A percentile compares a stretch with the other conserved stretches of the same genome.
Conservation (phyloP, 345 rosid genomes). For the Eutrema japonicum region DNA sequence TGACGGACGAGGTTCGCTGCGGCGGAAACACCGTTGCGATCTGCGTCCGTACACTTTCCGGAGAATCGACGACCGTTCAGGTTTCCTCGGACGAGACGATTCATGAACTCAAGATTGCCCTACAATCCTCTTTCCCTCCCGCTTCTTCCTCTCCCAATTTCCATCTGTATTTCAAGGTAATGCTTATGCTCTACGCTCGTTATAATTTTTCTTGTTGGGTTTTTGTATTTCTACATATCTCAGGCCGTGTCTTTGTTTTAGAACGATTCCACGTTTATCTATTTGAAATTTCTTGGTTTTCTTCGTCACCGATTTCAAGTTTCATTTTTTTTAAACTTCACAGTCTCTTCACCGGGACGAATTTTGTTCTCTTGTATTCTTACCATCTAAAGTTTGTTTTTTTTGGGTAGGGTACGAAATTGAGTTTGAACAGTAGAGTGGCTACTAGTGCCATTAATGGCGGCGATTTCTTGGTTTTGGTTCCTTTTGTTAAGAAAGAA, state of each 20-base stretch:
- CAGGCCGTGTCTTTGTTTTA: background rate
- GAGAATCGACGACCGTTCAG: conserved; percentile 56
- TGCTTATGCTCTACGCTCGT: conserved; percentile 18
- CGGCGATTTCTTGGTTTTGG: conserved; percentile 68
- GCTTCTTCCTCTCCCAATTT: conserved; percentile 70
- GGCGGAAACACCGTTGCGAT: conserved; percentile 51
- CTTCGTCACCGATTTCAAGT: conserved; percentile 7
- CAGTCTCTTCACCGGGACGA: background rate
- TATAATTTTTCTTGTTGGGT: background rate
- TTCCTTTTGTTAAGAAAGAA: conserved; percentile 73
- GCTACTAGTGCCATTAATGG: conserved; percentile 41
- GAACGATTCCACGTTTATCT: background rate
- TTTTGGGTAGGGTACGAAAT: conserved; percentile 62
- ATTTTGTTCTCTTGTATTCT: background rate
- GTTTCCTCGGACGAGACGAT: conserved; percentile 48
- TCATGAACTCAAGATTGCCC: conserved; percentile 60
- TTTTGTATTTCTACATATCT: background rate
- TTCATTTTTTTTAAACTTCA: background rate
- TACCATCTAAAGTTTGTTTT: background rate
- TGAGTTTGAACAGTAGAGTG: conserved; percentile 53
- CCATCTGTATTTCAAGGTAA: conserved; percentile 79
- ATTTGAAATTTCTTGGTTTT: background rate
- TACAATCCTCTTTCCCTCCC: conserved; percentile 63
- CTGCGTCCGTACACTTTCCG: conserved; percentile 62
- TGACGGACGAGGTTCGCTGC: conserved; percentile 42